These are phyloP conservation scores for Leccinellum rugosiceps DNA, from an alignment of 768 basidiomycete species.

Conservation along the genomic window DNA sequence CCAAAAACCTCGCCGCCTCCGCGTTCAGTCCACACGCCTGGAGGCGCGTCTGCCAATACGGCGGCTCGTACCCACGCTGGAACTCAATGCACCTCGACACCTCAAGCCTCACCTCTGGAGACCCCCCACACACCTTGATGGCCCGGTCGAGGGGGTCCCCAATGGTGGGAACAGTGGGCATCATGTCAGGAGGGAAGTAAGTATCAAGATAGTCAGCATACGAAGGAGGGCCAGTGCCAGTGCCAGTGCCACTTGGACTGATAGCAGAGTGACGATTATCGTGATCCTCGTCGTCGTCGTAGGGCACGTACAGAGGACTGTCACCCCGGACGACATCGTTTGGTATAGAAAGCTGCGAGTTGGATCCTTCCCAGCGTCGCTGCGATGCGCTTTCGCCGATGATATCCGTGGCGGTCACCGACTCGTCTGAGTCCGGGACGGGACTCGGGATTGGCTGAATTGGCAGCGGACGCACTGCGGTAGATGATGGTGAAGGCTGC, in stretches of 20 bases:
- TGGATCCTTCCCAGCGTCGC: constrained; percentile 6
- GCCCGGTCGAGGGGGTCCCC: constrained; percentile 22
- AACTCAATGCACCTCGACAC: constrained; percentile 25
- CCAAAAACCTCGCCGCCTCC: constrained; percentile 13
- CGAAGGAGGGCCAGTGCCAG: constrained; percentile 16
- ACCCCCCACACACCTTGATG: constrained; percentile 14
- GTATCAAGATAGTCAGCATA: constrained; percentile 9
- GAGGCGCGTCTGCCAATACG: constrained; percentile 27
- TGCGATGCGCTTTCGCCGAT: not conserved
- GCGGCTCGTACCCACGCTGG: constrained; percentile 24
- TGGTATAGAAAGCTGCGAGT: not conserved
- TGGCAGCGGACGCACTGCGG: constrained; percentile 14
- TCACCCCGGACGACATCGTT: constrained; percentile 19
- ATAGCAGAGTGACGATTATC: not conserved
- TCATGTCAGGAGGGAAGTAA: constrained; percentile 6
- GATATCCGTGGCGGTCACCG: not conserved
- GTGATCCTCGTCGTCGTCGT: not conserved
- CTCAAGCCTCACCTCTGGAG: constrained; percentile 17
- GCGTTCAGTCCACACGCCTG: constrained; percentile 19
- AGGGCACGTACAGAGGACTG: constrained; percentile 16
- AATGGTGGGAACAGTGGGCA: constrained; percentile 5
- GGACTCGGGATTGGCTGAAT: constrained; percentile 19
- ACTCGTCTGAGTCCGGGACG: constrained; percentile 10
- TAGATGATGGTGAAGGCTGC: not conserved
- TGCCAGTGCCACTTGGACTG: constrained; percentile 5